Conservation (phyloP, 257 asterid genomes). For the Jaltomata sinuosa region DNA sequence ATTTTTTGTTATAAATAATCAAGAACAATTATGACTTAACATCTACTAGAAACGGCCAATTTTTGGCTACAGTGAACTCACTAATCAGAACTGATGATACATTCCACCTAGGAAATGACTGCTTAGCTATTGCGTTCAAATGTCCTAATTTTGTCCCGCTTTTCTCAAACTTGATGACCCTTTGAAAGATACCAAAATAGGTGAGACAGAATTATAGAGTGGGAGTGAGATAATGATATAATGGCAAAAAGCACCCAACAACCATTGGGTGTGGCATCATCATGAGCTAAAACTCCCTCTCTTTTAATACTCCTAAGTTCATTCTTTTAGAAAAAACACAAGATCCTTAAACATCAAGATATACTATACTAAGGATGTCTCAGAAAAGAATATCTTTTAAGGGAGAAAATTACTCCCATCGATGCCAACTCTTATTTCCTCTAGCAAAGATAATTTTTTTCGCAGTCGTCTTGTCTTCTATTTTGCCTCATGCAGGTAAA, state of each 20-base stretch:
- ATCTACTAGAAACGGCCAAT: background rate
- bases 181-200: background rate
- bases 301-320: background rate
- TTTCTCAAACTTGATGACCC: constrained; percentile 1
- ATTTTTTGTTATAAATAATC: background rate
- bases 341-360: background rate
- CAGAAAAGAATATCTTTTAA: background rate
- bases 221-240: background rate
- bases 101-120: constrained; percentile 26
- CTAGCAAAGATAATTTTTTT: constrained; percentile 13
- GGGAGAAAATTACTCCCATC: background rate
- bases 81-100: constrained; percentile 2
- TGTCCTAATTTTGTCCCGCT: constrained; percentile 19
- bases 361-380: background rate
- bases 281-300: background rate
- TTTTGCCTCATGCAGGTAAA: constrained; percentile 37
- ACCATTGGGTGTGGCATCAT: constrained; percentile 19
- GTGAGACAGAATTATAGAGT: background rate
- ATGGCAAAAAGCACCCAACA: background rate
- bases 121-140: constrained; percentile 19
- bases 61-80: background rate
- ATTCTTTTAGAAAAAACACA: background rate
- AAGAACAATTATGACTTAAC: background rate
- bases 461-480: constrained; percentile 15
- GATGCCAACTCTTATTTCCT: background rate